A percentile compares a stretch with the other conserved stretches of the same genome.
Conservation (phyloP, 345 rosid species). For the Cardamine resedifolia region DNA sequence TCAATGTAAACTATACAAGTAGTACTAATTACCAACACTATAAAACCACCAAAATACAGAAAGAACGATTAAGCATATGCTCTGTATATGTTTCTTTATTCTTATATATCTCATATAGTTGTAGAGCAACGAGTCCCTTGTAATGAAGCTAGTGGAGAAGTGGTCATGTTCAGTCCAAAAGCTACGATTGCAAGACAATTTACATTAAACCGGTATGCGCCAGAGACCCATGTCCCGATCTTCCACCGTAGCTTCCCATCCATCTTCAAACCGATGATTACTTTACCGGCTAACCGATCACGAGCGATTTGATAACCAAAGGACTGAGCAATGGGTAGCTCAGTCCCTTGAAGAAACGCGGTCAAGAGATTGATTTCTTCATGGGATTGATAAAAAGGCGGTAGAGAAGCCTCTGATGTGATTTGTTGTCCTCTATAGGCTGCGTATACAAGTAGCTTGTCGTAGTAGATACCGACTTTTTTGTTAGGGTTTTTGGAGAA, state of each 20-base stretch:
- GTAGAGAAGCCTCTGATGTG: conserved; percentile 52
- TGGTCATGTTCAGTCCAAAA: conserved; percentile 49
- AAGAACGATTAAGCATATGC: not conserved
- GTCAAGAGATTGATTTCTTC: conserved; percentile 63
- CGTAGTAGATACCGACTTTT: conserved; percentile 82
- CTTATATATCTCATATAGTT: conserved; percentile 40
- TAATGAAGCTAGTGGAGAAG: conserved; percentile 47
- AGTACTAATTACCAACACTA: conserved; percentile 21
- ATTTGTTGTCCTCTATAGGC: conserved; percentile 81
- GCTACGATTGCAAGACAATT: conserved; percentile 63
- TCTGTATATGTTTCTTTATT: conserved; percentile 7
- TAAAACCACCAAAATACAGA: conserved; percentile 5
- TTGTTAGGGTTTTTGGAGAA: conserved; percentile 64
- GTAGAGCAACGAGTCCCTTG: conserved; percentile 77
- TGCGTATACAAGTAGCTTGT: conserved; percentile 57
- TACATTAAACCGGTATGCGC: conserved; percentile 58
- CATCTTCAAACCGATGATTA: conserved; percentile 53
- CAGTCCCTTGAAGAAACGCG: conserved; percentile 58
- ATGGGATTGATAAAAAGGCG: conserved; percentile 80
- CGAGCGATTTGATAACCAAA: conserved; percentile 60
- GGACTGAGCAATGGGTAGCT: conserved; percentile 63
- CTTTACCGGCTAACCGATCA: conserved; percentile 58
- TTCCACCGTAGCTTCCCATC: conserved; percentile 79
- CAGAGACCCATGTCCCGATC: conserved; percentile 87
- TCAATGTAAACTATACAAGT: conserved; percentile 23